Evolutionary conservation across 306 rosid species (phyloP), one percentile per base, ranked within the genome.

Genomic region (Crotalaria pallida): DNA sequence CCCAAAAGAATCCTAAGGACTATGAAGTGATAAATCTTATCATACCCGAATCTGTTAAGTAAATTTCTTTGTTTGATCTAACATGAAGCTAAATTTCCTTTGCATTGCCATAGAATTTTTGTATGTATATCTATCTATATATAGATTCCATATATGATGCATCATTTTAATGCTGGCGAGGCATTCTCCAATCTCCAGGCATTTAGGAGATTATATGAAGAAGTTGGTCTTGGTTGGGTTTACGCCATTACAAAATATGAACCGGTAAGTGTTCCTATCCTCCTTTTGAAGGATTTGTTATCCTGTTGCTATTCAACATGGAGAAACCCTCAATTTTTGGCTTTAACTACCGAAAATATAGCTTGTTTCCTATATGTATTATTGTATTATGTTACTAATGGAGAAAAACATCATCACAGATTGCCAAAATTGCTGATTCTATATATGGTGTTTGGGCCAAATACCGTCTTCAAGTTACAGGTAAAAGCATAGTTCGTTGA

Each of bases 201-300:
- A 31, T 94, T 94, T 67, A 78, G 97, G 79, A 88, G 81, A 80
- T 79, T 91, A 43, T 94, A 94, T 67, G 97, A 94, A 75, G 74
- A 84, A 53, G 89, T 88, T 63, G 96, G 88, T 65, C 98, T 94
- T 36, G 98, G 97, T 71, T 94, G 92, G 98, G 86, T 94, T 58
- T 94, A 90, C 80, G 95, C 97, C 48, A 66, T 91, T 31, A 91
- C 97, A 50, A 88, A 90, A 84, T 90, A 81, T 51, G 85, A 87
- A 77, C 96, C 98, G 16, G 92, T 90, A 73, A 80, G 92, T 74
- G 71, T 41, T 78, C 65, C 55, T 57, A 48, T 66, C 27, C 18
- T 62, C 16, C 41, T 44, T 72, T 10, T 13, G 12, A 58, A 45
- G 62, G 61, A 50, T 40, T 69, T 72, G 31, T 76, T 18, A 58